These are phyloP conservation scores for Curvularia spicifera DNA, from an alignment of 2,329 filamentous ascomycete genomes.

Conservation along the genomic window DNA sequence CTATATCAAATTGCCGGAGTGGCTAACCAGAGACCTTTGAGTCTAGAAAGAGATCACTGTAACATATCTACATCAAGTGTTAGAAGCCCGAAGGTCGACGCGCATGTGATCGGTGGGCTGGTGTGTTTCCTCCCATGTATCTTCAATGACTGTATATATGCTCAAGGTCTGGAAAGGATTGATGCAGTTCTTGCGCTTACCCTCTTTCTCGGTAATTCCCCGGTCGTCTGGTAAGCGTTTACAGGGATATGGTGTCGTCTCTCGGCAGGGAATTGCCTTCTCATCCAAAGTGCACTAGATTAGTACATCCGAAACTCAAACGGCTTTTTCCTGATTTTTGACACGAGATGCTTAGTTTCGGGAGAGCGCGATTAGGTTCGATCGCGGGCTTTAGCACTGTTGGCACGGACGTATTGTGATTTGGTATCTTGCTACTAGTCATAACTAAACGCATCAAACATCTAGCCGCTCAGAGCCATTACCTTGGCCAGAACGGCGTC, in stretches of 20 bases:
- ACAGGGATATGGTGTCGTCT: not conserved
- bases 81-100: not conserved
- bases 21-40: not conserved
- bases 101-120: not conserved
- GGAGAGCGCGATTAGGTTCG: not conserved
- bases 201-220: not conserved
- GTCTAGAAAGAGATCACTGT: not conserved
- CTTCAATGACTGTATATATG: not conserved
- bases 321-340: not conserved
- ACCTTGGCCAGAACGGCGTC: slow-evolving; percentile 31
- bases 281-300: not conserved
- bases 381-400: not conserved
- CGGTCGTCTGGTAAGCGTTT: not conserved
- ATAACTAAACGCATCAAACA: not conserved
- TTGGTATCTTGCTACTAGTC: not conserved
- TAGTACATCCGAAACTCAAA: not conserved
- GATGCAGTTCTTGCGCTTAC: not conserved
- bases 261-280: not conserved
- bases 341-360: not conserved
- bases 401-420: not conserved
- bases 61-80: not conserved
- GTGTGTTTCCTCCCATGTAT: not conserved
- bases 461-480: slow-evolving; percentile 19
- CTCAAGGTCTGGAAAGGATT: not conserved
- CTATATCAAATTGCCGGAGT: not conserved